These are phyloP conservation scores for Pythium graminicola DNA, from an alignment of 352 stramenopile species.

Conservation along the genomic window DNA sequence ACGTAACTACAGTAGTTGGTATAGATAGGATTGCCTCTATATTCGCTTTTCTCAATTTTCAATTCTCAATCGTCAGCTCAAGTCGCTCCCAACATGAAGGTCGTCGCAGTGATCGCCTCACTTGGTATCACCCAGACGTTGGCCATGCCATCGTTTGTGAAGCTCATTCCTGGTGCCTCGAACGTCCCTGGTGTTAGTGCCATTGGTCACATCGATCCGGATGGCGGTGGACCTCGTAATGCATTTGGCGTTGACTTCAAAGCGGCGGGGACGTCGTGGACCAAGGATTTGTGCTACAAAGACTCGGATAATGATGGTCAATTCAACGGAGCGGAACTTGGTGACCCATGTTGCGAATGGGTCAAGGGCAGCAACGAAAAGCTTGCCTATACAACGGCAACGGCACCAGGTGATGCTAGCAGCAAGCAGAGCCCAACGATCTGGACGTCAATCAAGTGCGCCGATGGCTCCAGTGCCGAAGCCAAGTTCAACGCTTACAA, in stretches of 20 bases:
- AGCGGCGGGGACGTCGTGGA: slow-evolving; percentile 22
- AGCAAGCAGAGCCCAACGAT: slow-evolving; percentile 24
- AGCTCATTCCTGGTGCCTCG: slow-evolving; percentile 8
- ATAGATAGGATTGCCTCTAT: too few species aligned
- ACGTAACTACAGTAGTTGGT: too few species aligned
- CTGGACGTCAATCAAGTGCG: slow-evolving; percentile 22
- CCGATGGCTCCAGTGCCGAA: slow-evolving; percentile 18
- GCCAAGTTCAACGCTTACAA: slow-evolving; percentile 22
- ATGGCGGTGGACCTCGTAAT: slow-evolving; percentile 26
- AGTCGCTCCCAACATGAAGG: slow-evolving; percentile 16
- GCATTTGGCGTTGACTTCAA: slow-evolving; percentile 31
- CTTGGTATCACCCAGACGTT: slow-evolving; percentile 4
- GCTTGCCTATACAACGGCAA: slow-evolving; percentile 25
- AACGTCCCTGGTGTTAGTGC: slow-evolving; percentile 22
- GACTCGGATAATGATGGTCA: slow-evolving; percentile 26
- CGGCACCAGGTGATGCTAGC: slow-evolving; percentile 19
- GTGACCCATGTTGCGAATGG: slow-evolving; percentile 46
- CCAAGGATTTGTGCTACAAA: slow-evolving; percentile 28
- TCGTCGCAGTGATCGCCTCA: slow-evolving; percentile 1
- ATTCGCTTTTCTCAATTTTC: too few species aligned
- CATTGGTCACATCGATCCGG: slow-evolving; percentile 31
- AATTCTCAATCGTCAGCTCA: slow-evolving; percentile 8
- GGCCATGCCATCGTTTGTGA: slow-evolving; percentile 18
- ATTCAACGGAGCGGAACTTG: slow-evolving; percentile 60
- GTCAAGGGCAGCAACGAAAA: slow-evolving; percentile 22